Conservation (phyloP, 352 stramenopile species). For the Blastocystis sp. region DNA sequence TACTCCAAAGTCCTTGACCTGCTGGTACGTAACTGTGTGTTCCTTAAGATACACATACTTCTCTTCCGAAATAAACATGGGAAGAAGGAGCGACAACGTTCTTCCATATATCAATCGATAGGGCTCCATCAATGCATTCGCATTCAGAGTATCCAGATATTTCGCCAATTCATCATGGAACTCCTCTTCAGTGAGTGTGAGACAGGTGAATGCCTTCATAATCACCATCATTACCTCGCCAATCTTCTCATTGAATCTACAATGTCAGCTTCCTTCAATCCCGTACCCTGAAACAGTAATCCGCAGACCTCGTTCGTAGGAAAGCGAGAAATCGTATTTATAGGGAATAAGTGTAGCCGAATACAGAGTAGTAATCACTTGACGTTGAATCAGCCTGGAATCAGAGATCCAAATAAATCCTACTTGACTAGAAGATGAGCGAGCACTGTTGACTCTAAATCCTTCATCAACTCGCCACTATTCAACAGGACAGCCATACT, state of each 20-base stretch:
- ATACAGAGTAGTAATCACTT: conserved; percentile 6
- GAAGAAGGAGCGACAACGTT: neutral
- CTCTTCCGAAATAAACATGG: conserved; percentile 7
- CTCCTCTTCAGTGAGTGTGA: conserved; percentile 4
- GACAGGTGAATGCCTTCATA: neutral
- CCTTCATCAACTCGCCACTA: neutral
- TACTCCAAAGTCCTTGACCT: conserved; percentile 19
- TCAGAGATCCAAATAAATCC: neutral
- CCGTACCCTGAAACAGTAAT: conserved; percentile 1
- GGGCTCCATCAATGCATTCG: neutral
- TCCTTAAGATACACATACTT: neutral
- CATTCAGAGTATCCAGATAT: neutral
- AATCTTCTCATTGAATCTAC: conserved; percentile 44
- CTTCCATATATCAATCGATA: conserved; percentile 9
- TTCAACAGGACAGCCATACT: neutral
- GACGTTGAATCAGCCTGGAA: neutral
- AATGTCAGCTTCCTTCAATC: neutral
- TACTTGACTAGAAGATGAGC: neutral
- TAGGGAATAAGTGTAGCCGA: conserved; percentile 34
- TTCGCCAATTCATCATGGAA: neutral
- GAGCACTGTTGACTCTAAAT: neutral
- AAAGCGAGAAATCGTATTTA: neutral
- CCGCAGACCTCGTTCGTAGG: neutral
- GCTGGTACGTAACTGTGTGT: neutral
- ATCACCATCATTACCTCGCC: neutral